Percentiles rank a stretch among this genome's conserved stretches.
phyloP scores from a whole-genome alignment of 768 basidiomycete species.

The Mycena albidolilacea region DNA sequence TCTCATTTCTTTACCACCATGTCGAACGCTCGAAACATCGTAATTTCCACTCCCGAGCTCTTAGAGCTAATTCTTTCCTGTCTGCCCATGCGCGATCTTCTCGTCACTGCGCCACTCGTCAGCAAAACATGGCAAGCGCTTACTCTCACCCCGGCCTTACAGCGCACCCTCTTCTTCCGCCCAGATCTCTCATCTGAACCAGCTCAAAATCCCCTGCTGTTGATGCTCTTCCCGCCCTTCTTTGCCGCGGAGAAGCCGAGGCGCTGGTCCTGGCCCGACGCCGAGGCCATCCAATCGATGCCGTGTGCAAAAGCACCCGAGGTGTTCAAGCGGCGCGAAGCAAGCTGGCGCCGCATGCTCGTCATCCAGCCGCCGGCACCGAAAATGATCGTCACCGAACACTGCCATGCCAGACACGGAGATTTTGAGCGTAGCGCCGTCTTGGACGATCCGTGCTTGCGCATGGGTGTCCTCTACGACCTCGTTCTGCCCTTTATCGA shows the following conservation, averaged over 20 bases:
- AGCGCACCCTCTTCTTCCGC: conserved; percentile 22
- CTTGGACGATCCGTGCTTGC: not conserved
- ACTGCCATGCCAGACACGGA: not conserved
- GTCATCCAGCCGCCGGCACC: conserved; percentile 9
- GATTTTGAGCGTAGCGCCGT: not conserved
- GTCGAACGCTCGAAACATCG: conserved; percentile 4
- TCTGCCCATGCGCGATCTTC: conserved; percentile 12
- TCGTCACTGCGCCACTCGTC: conserved; percentile 7
- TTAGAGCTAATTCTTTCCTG: not conserved
- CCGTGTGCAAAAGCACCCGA: conserved; percentile 6
- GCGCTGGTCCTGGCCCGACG: conserved; percentile 4
- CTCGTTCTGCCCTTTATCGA: too few species aligned
- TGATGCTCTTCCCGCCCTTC: conserved; percentile 6
- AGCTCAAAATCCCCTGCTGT: not conserved
- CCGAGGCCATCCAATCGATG: not conserved
- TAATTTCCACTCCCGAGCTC: conserved; percentile 11
- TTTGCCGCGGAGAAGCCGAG: not conserved
- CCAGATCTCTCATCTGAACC: not conserved
- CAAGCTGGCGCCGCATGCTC: conserved; percentile 25
- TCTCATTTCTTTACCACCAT: not conserved
- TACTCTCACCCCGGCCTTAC: not conserved
- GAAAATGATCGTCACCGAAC: not conserved
- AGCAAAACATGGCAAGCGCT: conserved; percentile 11
- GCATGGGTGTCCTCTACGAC: conserved; percentile 12
- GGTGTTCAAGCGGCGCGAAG: conserved; percentile 4